These are phyloP conservation scores for Carnegiea gigantea DNA, from an alignment of 179 eudicot genomes.

Conservation along the genomic window DNA sequence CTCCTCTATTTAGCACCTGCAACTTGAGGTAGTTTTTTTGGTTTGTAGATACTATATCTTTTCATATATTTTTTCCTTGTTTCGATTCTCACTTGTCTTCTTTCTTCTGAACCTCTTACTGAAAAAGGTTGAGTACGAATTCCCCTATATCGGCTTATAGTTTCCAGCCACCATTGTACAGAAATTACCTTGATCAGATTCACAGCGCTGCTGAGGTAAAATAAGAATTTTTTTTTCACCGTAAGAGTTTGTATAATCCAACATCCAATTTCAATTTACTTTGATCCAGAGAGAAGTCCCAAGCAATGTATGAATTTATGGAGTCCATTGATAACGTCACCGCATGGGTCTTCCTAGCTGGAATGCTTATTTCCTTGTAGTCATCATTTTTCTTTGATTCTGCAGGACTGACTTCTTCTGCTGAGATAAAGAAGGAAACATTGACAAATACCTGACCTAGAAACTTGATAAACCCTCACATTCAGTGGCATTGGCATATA, in stretches of 20 bases:
- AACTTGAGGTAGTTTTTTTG: too few species aligned
- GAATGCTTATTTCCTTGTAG: conserved; percentile 68
- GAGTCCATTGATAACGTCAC: conserved; percentile 76
- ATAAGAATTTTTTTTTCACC: conserved; percentile 65
- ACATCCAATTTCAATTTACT: conserved; percentile 82
- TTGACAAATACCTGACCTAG: conserved; percentile 86
- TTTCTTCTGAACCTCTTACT: conserved; percentile 37
- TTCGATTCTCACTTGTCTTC: too few species aligned
- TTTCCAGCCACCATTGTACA: conserved; percentile 76
- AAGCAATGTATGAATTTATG: conserved; percentile 85
- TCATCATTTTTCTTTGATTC: conserved; percentile 64
- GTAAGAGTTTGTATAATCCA: conserved; percentile 64
- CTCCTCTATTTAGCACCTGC: too few species aligned
- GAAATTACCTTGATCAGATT: conserved; percentile 93
- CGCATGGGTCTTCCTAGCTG: conserved; percentile 82
- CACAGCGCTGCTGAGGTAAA: conserved; percentile 86
- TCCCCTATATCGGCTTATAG: conserved; percentile 93
- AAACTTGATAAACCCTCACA: conserved; percentile 76
- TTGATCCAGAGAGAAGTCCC: conserved; percentile 82
- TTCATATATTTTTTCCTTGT: too few species aligned
- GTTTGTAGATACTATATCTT: too few species aligned
- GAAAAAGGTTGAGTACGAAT: conserved; percentile 90
- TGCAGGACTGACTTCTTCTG: conserved; percentile 61
- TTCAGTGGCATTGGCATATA: conserved; percentile 58
- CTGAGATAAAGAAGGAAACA: conserved; percentile 90